These are phyloP conservation scores for Digitaria exilis DNA, from an alignment of 202 grass and related monocot genomes.

Conservation along the genomic window DNA sequence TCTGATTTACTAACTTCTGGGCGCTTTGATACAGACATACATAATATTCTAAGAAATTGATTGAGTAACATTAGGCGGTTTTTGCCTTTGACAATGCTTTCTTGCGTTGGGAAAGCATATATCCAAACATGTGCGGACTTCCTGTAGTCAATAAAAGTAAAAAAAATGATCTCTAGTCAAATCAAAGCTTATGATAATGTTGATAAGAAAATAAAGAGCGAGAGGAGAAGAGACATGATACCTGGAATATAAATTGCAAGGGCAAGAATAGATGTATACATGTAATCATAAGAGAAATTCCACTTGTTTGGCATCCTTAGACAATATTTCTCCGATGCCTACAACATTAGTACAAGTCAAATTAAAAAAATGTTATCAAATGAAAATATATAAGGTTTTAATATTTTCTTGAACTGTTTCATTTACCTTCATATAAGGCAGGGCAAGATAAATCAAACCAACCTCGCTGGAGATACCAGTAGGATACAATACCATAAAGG, in stretches of 20 bases:
- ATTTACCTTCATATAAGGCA: constrained; percentile 84
- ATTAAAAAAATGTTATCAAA: constrained; percentile 3
- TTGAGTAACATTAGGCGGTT: constrained; percentile 34
- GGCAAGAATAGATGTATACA: constrained; percentile 48
- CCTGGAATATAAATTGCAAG: constrained; percentile 72
- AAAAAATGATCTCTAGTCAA: not conserved
- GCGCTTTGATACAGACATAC: not conserved
- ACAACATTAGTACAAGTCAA: not conserved
- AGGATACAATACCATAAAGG: constrained; percentile 89
- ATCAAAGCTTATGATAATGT: not conserved
- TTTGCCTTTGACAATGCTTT: constrained; percentile 83
- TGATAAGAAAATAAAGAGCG: not conserved
- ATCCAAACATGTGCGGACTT: constrained; percentile 78
- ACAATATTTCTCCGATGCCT: constrained; percentile 85
- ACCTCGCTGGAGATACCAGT: constrained; percentile 86
- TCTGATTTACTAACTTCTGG: too few relatives aligned
- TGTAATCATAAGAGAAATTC: constrained; percentile 85
- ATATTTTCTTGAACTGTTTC: not conserved
- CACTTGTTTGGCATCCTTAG: constrained; percentile 88
- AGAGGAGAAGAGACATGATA: not conserved
- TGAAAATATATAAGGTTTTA: not conserved
- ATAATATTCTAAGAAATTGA: not conserved
- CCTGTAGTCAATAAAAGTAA: constrained; percentile 36
- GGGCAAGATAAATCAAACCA: constrained; percentile 70
- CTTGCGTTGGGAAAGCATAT: constrained; percentile 88